A percentile compares a stretch with the other conserved stretches of the same genome.
Conservation (phyloP, 371 early-diverging fungal species). For the Syncephalastrum monosporum region DNA sequence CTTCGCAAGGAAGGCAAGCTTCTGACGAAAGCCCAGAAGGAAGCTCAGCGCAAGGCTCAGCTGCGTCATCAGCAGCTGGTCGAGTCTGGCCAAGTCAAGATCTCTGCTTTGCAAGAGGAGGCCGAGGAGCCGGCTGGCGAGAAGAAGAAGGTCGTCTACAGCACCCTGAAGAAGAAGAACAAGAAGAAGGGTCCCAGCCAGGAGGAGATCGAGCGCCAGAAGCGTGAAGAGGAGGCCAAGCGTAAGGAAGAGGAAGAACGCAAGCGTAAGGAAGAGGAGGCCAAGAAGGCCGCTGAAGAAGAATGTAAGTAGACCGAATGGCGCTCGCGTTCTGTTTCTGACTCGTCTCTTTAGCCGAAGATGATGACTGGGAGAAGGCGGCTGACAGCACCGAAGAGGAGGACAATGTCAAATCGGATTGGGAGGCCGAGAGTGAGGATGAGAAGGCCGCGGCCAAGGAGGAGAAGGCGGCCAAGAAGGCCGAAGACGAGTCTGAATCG, state of each 20-base stretch:
- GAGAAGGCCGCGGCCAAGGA: conserved; percentile 23
- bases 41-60: conserved; percentile 73
- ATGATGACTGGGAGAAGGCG: conserved; percentile 58
- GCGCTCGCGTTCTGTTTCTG: background rate
- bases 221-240: conserved; percentile 45
- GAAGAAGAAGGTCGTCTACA: conserved; percentile 59
- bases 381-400: conserved; percentile 39
- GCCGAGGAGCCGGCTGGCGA: conserved; percentile 26
- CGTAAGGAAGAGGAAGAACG: conserved; percentile 35
- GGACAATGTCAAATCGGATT: conserved; percentile 58
- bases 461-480: conserved; percentile 25
- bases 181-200: conserved; percentile 36
- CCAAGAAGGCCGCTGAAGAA: conserved; percentile 35
- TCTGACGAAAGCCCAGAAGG: conserved; percentile 92
- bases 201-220: conserved; percentile 43
- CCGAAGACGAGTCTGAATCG: conserved; percentile 50
- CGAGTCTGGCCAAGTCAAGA: conserved; percentile 71
- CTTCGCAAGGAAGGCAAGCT: conserved; percentile 90
- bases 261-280: conserved; percentile 45
- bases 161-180: conserved; percentile 41
- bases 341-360: conserved; percentile 11
- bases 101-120: conserved; percentile 67
- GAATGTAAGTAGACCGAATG: conserved; percentile 32
- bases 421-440: conserved; percentile 61
- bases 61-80: conserved; percentile 79